Percentiles rank a stretch among this genome's conserved stretches.
Conservation (phyloP, 441 rosid species). For the Euphorbia corollata region DNA sequence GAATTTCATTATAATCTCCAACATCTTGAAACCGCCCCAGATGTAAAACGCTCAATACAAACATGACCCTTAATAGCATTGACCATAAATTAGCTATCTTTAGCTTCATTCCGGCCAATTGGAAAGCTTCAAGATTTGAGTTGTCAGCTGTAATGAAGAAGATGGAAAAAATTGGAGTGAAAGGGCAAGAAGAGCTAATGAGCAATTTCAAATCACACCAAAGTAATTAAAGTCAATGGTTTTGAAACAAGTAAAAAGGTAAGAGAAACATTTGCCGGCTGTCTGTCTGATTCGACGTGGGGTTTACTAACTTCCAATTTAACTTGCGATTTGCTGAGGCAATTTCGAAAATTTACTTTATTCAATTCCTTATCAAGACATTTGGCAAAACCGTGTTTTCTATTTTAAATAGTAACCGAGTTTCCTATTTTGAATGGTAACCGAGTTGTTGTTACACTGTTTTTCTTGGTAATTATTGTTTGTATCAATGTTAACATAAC, state of each 20-base stretch:
- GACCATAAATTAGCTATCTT: slow-evolving; percentile 28
- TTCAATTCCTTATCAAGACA: too few relatives aligned
- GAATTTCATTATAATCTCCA: slow-evolving; percentile 32
- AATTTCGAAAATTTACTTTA: too few relatives aligned
- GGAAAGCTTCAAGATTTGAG: not conserved
- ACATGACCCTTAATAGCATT: slow-evolving; percentile 31
- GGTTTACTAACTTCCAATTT: too few relatives aligned
- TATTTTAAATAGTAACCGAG: too few relatives aligned
- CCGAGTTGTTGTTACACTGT: too few relatives aligned
- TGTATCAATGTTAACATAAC: too few relatives aligned
- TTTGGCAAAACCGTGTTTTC: too few relatives aligned
- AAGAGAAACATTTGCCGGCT: not conserved
- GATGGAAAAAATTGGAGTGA: not conserved
- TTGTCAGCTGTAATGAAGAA: not conserved
- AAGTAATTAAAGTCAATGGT: not conserved
- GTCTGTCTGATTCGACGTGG: not conserved
- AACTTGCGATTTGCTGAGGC: too few relatives aligned
- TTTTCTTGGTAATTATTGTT: too few relatives aligned
- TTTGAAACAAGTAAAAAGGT: not conserved
- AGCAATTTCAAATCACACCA: not conserved
- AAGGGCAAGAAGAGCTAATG: not conserved
- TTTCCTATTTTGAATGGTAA: too few relatives aligned
- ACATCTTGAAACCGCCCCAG: slow-evolving; percentile 46
- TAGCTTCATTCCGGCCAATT: slow-evolving; percentile 28
- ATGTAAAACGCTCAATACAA: slow-evolving; percentile 32